Percentiles rank a stretch among this genome's conserved stretches.
phyloP scores from a whole-genome alignment of 1,284 basidiomycete genomes.

The Moniliella sp. region DNA sequence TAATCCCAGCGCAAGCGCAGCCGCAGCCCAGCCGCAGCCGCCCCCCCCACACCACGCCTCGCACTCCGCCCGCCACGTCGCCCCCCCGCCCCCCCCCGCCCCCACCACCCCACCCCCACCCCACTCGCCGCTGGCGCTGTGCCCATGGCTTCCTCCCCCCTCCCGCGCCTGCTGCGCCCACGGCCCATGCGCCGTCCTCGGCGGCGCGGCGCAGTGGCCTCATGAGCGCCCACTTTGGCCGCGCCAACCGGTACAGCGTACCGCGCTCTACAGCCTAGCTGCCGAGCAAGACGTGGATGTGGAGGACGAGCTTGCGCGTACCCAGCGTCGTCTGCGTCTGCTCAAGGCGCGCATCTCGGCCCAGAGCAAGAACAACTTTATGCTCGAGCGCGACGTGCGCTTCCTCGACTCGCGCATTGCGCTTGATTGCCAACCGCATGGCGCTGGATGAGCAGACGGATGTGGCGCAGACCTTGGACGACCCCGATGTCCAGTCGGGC shows the following conservation, averaged over 20 bases:
- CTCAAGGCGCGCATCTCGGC: constrained; percentile 91
- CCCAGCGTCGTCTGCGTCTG: constrained; percentile 63
- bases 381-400: constrained; percentile 86
- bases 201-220: not conserved
- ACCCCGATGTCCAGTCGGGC: constrained; percentile 46
- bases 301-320: constrained; percentile 84
- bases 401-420: constrained; percentile 95
- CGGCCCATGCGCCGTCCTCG: not conserved
- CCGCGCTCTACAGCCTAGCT: constrained; percentile 84
- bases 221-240: constrained; percentile 37
- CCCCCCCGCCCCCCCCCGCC: too few species aligned
- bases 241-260: constrained; percentile 92
- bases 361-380: constrained; percentile 98
- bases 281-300: constrained; percentile 96
- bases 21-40: too few species aligned
- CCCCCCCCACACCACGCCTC: too few species aligned
- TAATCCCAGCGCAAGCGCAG: too few species aligned
- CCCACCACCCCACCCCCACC: too few species aligned
- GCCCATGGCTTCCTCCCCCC: too few species aligned
- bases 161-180: too few species aligned
- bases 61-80: too few species aligned
- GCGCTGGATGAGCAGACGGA: constrained; percentile 53
- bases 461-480: constrained; percentile 46
- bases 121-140: too few species aligned
- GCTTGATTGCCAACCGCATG: constrained; percentile 94